phyloP scores from a whole-genome alignment of 352 stramenopile species.

The Phytophthora pseudosyringae region DNA sequence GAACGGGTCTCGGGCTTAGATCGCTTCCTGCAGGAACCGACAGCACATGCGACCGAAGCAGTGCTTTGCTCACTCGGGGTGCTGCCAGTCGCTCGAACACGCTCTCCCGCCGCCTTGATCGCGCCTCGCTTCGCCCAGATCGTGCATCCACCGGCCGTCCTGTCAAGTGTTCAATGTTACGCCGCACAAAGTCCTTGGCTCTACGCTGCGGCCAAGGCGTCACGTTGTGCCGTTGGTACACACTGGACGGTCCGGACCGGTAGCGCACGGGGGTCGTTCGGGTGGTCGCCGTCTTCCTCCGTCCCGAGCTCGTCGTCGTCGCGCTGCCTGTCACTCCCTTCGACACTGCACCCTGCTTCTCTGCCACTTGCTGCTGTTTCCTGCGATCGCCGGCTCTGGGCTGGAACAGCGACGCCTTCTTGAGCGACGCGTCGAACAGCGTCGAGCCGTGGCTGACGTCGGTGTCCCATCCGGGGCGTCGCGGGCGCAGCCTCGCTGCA shows the following conservation, averaged over 20 bases:
- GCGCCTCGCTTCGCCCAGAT: not conserved
- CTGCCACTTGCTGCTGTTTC: slow-evolving; percentile 23
- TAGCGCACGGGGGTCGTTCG: slow-evolving; percentile 16
- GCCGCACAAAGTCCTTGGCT: slow-evolving; percentile 61
- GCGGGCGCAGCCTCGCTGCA: not conserved
- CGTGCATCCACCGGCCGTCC: slow-evolving; percentile 25
- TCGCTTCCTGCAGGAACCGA: slow-evolving; percentile 3
- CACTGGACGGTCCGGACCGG: slow-evolving; percentile 34
- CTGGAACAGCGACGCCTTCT: slow-evolving; percentile 62
- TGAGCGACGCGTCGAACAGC: slow-evolving; percentile 63
- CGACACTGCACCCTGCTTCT: slow-evolving; percentile 9
- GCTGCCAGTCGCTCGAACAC: slow-evolving; percentile 58
- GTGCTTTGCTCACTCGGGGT: slow-evolving; percentile 27
- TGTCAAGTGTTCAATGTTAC: slow-evolving; percentile 63
- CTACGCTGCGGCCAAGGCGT: slow-evolving; percentile 29
- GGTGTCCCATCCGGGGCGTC: slow-evolving; percentile 55
- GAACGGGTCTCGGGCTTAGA: not conserved
- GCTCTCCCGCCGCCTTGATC: slow-evolving; percentile 13
- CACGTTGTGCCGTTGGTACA: slow-evolving; percentile 31
- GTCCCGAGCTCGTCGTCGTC: not conserved
- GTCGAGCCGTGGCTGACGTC: slow-evolving; percentile 35
- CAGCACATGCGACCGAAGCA: slow-evolving; percentile 17
- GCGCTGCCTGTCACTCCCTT: not conserved
- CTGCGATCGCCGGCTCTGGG: slow-evolving; percentile 46
- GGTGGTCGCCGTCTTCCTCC: not conserved